Conservation (phyloP, 352 stramenopile species). For the Phytophthora rubi region DNA sequence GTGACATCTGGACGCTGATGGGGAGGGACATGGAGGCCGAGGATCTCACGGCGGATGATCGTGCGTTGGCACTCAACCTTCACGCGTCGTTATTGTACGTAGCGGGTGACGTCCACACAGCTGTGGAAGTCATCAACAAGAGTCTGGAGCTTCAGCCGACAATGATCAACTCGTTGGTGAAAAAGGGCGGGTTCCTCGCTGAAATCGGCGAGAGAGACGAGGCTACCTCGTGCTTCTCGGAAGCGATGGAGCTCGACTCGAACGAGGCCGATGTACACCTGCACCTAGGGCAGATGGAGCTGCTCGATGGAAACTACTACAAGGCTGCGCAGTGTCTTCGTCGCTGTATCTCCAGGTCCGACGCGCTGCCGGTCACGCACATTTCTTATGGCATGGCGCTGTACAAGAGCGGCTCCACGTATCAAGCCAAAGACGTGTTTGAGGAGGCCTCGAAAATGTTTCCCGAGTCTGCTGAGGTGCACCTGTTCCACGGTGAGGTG, state of each 20-base stretch:
- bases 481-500: conserved; percentile 86
- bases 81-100: conserved; percentile 87
- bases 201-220: conserved; percentile 76
- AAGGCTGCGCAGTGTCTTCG: conserved; percentile 74
- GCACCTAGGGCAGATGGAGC: conserved; percentile 83
- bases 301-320: conserved; percentile 81
- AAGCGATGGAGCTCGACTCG: conserved; percentile 70
- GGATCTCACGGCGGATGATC: conserved; percentile 42
- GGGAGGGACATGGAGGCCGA: conserved; percentile 47
- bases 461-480: conserved; percentile 74
- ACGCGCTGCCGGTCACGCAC: conserved; percentile 73
- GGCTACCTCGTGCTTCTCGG: conserved; percentile 64
- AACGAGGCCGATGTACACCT: conserved; percentile 84
- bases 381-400: conserved; percentile 88
- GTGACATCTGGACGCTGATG: conserved; percentile 50
- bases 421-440: conserved; percentile 86
- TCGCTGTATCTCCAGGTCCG: conserved; percentile 77
- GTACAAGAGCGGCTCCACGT: conserved; percentile 85
- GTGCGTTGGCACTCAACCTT: conserved; percentile 71
- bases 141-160: conserved; percentile 59
- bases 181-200: conserved; percentile 83
- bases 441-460: conserved; percentile 70
- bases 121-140: conserved; percentile 67
- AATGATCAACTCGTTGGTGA: conserved; percentile 75
- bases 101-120: conserved; percentile 73